Evolutionary conservation across 495 filamentous ascomycete species (phyloP).

Genomic region (Monascus purpureus): DNA sequence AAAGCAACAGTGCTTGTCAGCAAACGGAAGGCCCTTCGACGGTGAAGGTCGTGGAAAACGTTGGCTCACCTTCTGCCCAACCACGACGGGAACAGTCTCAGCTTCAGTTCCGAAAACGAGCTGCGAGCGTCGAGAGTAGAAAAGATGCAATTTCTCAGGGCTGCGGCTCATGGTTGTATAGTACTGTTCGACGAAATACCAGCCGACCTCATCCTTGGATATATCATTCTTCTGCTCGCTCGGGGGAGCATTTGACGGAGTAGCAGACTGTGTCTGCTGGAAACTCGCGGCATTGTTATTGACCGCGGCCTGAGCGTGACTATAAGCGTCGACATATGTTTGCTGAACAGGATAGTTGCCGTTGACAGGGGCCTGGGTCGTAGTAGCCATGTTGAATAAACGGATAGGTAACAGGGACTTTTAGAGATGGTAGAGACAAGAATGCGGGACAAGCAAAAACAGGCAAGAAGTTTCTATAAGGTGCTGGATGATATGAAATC

Average conservation of each 20-base stretch:
- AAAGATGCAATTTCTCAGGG: conserved; percentile 84
- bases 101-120: conserved; percentile 78
- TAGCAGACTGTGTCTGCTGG: conserved; percentile 31
- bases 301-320: conserved; percentile 18
- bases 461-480: not conserved
- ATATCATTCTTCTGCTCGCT: conserved; percentile 31
- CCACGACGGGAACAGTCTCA: conserved; percentile 65
- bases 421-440: conserved; percentile 1
- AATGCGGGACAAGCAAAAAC: not conserved
- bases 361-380: conserved; percentile 30
- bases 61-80: conserved; percentile 67
- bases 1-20: conserved; percentile 1
- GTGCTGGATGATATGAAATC: conserved; percentile 3
- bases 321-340: conserved; percentile 26
- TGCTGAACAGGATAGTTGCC: conserved; percentile 31
- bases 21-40: no score
- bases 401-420: conserved; percentile 6
- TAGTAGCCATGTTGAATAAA: conserved; percentile 25
- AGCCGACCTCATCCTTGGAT: conserved; percentile 83
- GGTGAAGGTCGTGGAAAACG: no score
- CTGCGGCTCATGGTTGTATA: conserved; percentile 92
- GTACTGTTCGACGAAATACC: conserved; percentile 99
- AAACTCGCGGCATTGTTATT: conserved; percentile 28
- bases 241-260: conserved; percentile 25
- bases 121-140: conserved; percentile 72